A percentile compares a stretch with the other conserved stretches of the same genome.
Evolutionary conservation across 2,329 filamentous ascomycete genomes (phyloP).

Genomic region (Sphaerulina musiva): DNA sequence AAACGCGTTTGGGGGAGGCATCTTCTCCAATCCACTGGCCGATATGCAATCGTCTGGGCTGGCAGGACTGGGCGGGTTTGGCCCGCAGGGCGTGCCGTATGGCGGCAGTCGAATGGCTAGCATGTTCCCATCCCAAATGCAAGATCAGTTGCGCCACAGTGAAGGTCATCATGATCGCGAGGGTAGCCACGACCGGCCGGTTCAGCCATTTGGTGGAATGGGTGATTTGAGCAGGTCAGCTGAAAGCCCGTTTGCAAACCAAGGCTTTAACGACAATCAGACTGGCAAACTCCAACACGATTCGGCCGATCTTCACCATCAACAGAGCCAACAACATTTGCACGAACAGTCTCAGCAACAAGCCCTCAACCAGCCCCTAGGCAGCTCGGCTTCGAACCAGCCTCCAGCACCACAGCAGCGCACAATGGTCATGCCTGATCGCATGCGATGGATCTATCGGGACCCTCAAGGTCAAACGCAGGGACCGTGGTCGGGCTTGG

Average conservation of each 20-base stretch:
- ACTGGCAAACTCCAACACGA: conserved; percentile 18
- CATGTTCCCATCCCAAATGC: conserved; percentile 85
- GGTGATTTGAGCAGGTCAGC: conserved; percentile 39
- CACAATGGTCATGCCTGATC: conserved; percentile 97
- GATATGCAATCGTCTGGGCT: conserved; percentile 72
- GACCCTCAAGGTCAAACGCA: conserved; percentile 89
- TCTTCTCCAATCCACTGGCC: conserved; percentile 65
- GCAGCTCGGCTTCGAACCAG: conserved; percentile 56
- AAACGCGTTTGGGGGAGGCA: conserved; percentile 49
- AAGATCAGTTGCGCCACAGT: conserved; percentile 72
- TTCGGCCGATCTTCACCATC: conserved; percentile 14
- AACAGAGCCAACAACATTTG: conserved; percentile 17
- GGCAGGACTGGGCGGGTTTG: conserved; percentile 63
- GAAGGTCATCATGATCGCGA: conserved; percentile 47
- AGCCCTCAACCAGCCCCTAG: conserved; percentile 30
- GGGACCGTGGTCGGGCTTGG: conserved; percentile 88
- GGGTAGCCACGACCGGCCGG: conserved; percentile 38
- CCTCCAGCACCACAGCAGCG: conserved; percentile 64
- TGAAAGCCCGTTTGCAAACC: conserved; percentile 49
- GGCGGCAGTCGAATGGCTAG: conserved; percentile 47
- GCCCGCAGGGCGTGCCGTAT: conserved; percentile 49
- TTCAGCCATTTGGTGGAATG: conserved; percentile 24
- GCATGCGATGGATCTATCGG: conserved; percentile 97
- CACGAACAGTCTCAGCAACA: conserved; percentile 14
- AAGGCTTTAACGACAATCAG: conserved; percentile 19